Evolutionary conservation across 306 rosid species (phyloP).

Genomic region (Oemleria cerasiformis): DNA sequence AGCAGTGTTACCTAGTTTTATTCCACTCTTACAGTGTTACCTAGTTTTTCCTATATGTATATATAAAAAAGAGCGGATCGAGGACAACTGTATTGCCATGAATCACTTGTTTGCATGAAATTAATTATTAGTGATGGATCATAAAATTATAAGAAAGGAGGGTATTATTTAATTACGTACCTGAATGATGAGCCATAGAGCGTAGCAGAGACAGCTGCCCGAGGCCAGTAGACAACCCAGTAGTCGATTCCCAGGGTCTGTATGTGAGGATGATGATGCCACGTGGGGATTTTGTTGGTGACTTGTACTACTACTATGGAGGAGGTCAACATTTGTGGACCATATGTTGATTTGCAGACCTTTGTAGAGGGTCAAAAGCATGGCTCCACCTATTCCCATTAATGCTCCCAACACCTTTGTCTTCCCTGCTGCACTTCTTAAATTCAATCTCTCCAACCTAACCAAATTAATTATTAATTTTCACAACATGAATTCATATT

Average conservation of each 20-base stretch:
- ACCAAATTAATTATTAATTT: not conserved
- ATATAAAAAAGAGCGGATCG: too few relatives aligned
- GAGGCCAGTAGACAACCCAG: slow-evolving; percentile 32
- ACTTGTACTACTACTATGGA: slow-evolving; percentile 12
- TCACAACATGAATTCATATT: too few relatives aligned
- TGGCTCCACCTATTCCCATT: slow-evolving; percentile 71
- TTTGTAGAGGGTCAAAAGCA: slow-evolving; percentile 54
- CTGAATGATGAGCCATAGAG: slow-evolving; percentile 49
- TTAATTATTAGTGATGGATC: too few relatives aligned
- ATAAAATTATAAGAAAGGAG: too few relatives aligned
- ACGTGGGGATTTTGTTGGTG: not conserved
- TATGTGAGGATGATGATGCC: slow-evolving; percentile 1
- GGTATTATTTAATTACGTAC: not conserved
- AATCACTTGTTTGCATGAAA: too few relatives aligned
- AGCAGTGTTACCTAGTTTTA: too few relatives aligned
- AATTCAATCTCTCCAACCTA: slow-evolving; percentile 50
- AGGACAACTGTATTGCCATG: too few relatives aligned
- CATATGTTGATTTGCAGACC: slow-evolving; percentile 51
- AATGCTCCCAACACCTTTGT: slow-evolving; percentile 60
- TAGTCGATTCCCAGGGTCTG: slow-evolving; percentile 1
- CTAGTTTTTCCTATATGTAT: too few relatives aligned
- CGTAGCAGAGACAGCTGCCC: slow-evolving; percentile 23
- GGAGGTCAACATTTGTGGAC: slow-evolving; percentile 54
- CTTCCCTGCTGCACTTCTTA: slow-evolving; percentile 42
- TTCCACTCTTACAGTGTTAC: too few relatives aligned